These are phyloP conservation scores for Apostasia ramifera DNA, from an alignment of 106 monocot genomes.

Conservation along the genomic window DNA sequence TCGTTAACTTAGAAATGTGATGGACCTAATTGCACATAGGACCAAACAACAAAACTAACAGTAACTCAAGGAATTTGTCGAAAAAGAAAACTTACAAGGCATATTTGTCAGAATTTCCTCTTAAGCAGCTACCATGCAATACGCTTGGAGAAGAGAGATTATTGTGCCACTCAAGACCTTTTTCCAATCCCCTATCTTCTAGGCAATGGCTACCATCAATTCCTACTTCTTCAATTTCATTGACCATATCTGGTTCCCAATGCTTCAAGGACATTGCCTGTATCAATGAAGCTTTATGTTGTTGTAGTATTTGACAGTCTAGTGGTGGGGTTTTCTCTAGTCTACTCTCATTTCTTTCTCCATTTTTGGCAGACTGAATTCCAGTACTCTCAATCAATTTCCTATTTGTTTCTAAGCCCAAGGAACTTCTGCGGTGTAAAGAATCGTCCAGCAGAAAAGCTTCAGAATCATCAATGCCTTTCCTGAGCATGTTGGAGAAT, in stretches of 20 bases:
- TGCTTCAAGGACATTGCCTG: constrained; percentile 14
- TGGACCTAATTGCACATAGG: too few relatives aligned
- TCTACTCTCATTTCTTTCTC: constrained; percentile 14
- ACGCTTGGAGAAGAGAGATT: constrained; percentile 50
- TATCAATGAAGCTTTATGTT: constrained; percentile 4
- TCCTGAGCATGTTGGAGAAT: constrained; percentile 14
- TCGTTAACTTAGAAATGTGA: too few relatives aligned
- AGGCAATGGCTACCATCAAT: constrained; percentile 3
- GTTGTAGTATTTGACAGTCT: constrained; percentile 17
- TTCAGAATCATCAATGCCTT: constrained; percentile 14
- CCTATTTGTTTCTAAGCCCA: constrained; percentile 5
- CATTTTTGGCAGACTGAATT: constrained; percentile 47
- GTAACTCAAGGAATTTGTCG: not conserved
- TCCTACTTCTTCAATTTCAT: constrained; percentile 38
- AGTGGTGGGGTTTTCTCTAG: constrained; percentile 32
- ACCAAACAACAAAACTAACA: not conserved
- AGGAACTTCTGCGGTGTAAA: too few relatives aligned
- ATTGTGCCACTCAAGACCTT: constrained; percentile 8
- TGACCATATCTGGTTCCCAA: constrained; percentile 19
- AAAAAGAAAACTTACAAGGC: constrained; percentile 30
- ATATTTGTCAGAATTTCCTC: constrained; percentile 24
- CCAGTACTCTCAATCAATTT: constrained; percentile 68
- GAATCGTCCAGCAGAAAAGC: too few relatives aligned
- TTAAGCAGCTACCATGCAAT: constrained; percentile 43
- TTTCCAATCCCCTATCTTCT: constrained; percentile 1